phyloP scores from a whole-genome alignment of 805 yeast genomes.

The Saccharomycopsis sp. region DNA sequence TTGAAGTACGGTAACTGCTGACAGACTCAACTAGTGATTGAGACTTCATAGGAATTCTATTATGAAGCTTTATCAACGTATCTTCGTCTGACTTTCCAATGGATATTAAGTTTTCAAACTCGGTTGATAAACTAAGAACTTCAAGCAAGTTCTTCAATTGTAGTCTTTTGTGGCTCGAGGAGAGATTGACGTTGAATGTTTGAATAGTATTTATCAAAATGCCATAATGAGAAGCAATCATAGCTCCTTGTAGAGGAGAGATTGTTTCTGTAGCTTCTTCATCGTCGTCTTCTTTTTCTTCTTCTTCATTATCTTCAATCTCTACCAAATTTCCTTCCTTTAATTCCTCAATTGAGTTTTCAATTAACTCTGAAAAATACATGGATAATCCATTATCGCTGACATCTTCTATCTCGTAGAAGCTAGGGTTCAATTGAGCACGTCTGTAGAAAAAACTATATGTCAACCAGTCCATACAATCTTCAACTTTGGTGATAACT shows the following conservation, averaged over 20 bases:
- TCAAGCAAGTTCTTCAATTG: conserved; percentile 59
- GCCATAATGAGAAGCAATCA: conserved; percentile 69
- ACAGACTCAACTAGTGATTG: conserved; percentile 14
- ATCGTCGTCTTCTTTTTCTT: conserved; percentile 31
- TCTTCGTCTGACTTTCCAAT: conserved; percentile 55
- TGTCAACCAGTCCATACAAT: conserved; percentile 86
- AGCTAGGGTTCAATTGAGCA: conserved; percentile 77
- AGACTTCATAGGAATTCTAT: conserved; percentile 57
- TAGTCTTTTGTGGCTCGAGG: conserved; percentile 46
- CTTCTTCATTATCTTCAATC: conserved; percentile 36
- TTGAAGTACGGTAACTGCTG: conserved; percentile 26
- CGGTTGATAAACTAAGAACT: conserved; percentile 58
- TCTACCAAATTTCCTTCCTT: conserved; percentile 56
- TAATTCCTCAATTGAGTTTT: conserved; percentile 59
- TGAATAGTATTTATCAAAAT: conserved; percentile 63
- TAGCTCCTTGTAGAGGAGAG: conserved; percentile 58
- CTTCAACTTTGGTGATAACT: conserved; percentile 63
- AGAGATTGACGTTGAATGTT: conserved; percentile 33
- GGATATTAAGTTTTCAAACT: conserved; percentile 56
- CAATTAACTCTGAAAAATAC: conserved; percentile 78
- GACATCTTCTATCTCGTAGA: conserved; percentile 67
- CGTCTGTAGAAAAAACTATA: conserved; percentile 79
- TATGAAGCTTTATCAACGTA: conserved; percentile 44
- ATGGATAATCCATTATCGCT: conserved; percentile 69
- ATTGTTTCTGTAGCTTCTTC: conserved; percentile 39